A percentile compares a stretch with the other conserved stretches of the same genome.
Conservation (phyloP, 2,329 filamentous ascomycete species). For the Ambrosiella xylebori region DNA sequence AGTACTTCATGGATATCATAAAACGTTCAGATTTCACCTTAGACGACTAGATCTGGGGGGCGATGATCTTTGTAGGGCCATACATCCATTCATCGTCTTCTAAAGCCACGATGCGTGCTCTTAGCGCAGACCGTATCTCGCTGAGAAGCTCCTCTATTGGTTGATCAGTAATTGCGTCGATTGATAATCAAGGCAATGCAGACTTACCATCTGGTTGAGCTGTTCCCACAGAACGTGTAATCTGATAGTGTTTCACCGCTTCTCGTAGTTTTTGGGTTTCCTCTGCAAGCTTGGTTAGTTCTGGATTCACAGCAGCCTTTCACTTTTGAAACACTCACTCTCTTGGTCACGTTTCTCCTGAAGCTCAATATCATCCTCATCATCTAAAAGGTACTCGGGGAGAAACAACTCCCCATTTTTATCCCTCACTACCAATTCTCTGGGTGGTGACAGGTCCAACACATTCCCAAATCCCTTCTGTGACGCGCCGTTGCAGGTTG, state of each 20-base stretch:
- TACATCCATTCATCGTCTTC: slow-evolving; percentile 88
- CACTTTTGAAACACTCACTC: slow-evolving; percentile 22
- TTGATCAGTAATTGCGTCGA: not conserved
- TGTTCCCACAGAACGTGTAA: slow-evolving; percentile 37
- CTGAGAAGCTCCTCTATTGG: slow-evolving; percentile 45
- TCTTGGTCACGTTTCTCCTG: slow-evolving; percentile 42
- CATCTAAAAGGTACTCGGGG: slow-evolving; percentile 20
- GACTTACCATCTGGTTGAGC: slow-evolving; percentile 43
- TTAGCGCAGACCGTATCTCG: slow-evolving; percentile 50
- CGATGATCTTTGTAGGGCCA: slow-evolving; percentile 33
- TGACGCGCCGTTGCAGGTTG: not conserved
- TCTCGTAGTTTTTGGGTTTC: slow-evolving; percentile 44
- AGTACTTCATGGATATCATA: not conserved
- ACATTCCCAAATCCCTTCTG: slow-evolving; percentile 4
- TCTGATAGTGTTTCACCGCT: slow-evolving; percentile 42
- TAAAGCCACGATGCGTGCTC: slow-evolving; percentile 54
- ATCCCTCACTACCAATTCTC: slow-evolving; percentile 45
- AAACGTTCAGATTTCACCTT: not conserved
- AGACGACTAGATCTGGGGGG: not conserved
- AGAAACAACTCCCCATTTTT: slow-evolving; percentile 45
- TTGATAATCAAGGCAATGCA: not conserved
- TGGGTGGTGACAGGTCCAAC: slow-evolving; percentile 14
- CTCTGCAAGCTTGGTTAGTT: slow-evolving; percentile 22
- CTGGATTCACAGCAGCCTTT: slow-evolving; percentile 16
- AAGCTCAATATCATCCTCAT: slow-evolving; percentile 35